These are phyloP conservation scores for Rubia balearica DNA, from an alignment of 305 asterid species.

Conservation along the genomic window DNA sequence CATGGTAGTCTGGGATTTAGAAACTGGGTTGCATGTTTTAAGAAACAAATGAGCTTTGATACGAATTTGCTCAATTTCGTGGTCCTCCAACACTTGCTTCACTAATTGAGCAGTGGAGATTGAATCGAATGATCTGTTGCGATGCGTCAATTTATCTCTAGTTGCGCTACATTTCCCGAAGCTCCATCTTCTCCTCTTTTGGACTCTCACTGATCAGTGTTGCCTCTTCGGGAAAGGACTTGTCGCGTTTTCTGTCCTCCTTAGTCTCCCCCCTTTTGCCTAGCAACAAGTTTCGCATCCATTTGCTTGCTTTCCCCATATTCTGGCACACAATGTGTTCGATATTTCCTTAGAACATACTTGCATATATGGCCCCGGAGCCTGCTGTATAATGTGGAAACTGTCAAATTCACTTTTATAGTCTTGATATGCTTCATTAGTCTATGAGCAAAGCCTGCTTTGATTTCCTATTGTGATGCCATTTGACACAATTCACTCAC, in stretches of 20 bases:
- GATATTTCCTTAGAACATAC: not conserved
- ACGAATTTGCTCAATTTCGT: constrained; percentile 28
- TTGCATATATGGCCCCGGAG: not conserved
- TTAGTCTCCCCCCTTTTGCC: constrained; percentile 44
- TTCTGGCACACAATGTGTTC: constrained; percentile 1
- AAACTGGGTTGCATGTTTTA: constrained; percentile 16
- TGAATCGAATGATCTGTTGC: constrained; percentile 41
- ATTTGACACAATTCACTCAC: constrained; percentile 40
- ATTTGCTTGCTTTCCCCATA: constrained; percentile 69
- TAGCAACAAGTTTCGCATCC: constrained; percentile 59
- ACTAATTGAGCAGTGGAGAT: constrained; percentile 23
- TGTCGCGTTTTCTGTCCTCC: constrained; percentile 31
- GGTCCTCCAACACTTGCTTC: constrained; percentile 26
- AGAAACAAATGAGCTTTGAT: constrained; percentile 10
- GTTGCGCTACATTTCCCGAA: constrained; percentile 36
- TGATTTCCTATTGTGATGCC: constrained; percentile 37
- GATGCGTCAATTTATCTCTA: constrained; percentile 24
- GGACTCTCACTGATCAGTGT: constrained; percentile 15
- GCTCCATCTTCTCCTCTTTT: constrained; percentile 62
- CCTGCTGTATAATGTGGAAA: not conserved
- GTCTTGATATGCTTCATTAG: not conserved
- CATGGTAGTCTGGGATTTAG: not conserved
- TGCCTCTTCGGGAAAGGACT: constrained; percentile 21
- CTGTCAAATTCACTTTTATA: not conserved
- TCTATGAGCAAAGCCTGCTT: constrained; percentile 43